Base-by-base conservation (phyloP, 139 green algal genomes). In the Asterochloris erici region DNA sequence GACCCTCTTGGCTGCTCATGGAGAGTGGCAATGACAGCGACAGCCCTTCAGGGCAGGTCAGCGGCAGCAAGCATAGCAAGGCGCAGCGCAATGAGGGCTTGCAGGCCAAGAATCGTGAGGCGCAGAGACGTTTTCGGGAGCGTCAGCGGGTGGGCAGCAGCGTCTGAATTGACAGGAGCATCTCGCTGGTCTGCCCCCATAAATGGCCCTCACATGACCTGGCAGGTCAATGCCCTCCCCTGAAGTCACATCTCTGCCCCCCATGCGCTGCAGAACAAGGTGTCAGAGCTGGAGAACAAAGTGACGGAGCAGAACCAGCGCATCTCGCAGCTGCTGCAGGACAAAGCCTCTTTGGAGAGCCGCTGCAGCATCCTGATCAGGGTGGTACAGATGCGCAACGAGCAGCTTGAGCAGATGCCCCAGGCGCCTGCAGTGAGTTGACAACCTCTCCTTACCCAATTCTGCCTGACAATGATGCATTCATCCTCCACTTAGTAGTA, bases 211-310 rank as follows among this genome's bases (percentile, higher is more conserved):
- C 6, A 54, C 4, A 54, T 54, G 38, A 54, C 38, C 38, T 54
- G 38, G 38, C 38, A 54, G 38, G 38, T 54, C 38, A 10, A 54
- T 54, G 38, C 9, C 17, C 66, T 71, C 21, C n/a, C 14, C 23
- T 76, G 66, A 4, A 21, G 17, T 71, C 21, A 24, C 66, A 26
- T 9, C 21, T 24, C 17, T 71, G 4, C 4, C 19, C 73, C n/a
- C 15, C n/a, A 24, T 77, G 73, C 17, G 13, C 21, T 84, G 70
- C 73, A 84, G 81, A 68, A 29, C n/a, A 84, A 86, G 77, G 82
- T 89, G 61, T 81, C 73, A n/a, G 86, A 89, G 78, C 84, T 89
- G 28, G 81, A 87, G 62, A 81, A 70, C 73, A 84, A 86, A 73
- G 86, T 89, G 75, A 81, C 77, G 15, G 21, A 79, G 26, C 81